Conservation (phyloP, 768 basidiomycete species). For the Mycena sanguinolenta region DNA sequence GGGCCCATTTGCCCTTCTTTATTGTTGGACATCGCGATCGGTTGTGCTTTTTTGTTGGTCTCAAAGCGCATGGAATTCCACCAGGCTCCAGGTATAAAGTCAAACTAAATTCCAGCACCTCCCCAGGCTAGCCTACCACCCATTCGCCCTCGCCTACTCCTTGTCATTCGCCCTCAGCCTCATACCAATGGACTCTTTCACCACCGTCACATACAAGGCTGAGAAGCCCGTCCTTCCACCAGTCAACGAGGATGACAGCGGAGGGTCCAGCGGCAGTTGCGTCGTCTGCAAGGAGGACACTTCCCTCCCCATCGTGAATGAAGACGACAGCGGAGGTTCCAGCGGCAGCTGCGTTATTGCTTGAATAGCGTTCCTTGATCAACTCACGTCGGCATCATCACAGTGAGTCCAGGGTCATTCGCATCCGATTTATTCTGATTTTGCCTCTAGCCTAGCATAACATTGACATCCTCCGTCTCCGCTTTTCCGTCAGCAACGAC, state of each 20-base stretch:
- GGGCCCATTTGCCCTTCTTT: too few species aligned
- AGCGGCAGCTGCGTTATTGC: slow-evolving; percentile 1
- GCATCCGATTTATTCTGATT: background rate
- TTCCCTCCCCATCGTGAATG: background rate
- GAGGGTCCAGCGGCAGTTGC: background rate
- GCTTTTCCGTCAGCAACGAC: too few species aligned
- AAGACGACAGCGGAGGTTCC: background rate
- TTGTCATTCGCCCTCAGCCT: too few species aligned
- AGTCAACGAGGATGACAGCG: background rate
- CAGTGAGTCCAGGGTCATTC: background rate
- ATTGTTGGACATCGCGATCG: slow-evolving; percentile 16
- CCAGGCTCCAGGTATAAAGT: slow-evolving; percentile 13
- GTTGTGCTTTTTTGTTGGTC: background rate
- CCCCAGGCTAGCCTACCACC: slow-evolving; percentile 21
- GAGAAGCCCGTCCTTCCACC: background rate
- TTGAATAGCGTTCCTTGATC: too few species aligned
- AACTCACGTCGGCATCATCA: too few species aligned
- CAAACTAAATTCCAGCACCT: background rate
- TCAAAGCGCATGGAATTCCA: background rate
- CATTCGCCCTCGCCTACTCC: slow-evolving; percentile 6
- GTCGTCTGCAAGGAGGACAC: background rate
- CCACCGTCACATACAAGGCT: background rate
- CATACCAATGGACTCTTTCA: slow-evolving; percentile 32
- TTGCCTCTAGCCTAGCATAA: too few species aligned
- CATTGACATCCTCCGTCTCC: too few species aligned